Evolutionary conservation across 2,329 filamentous ascomycete genomes (phyloP).

Genomic region (Dichotomopilus funicola): DNA sequence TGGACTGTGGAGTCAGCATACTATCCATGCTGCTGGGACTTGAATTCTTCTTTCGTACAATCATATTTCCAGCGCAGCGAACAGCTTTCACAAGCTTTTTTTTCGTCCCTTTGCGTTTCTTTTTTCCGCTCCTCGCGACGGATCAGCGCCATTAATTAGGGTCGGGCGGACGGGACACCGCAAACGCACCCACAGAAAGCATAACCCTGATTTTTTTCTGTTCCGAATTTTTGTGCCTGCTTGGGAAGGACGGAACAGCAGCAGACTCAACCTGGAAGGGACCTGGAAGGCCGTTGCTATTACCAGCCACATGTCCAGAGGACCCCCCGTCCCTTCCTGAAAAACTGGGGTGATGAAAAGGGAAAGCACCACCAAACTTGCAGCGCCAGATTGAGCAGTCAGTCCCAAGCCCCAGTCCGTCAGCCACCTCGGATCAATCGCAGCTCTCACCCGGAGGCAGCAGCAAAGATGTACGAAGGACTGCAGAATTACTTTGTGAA

Average conservation of each 20-base stretch:
- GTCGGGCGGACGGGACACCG: not conserved
- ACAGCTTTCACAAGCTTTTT: no score
- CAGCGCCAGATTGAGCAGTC: constrained; percentile 13
- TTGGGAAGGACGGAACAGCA: no score
- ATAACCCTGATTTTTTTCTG: no score
- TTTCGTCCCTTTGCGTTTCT: no score
- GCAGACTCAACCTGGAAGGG: no score
- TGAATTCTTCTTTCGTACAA: constrained; percentile 2
- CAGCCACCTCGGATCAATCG: not conserved
- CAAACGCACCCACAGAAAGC: not conserved
- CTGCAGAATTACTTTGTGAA: no score
- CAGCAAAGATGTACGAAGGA: no score
- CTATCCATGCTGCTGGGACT: not conserved
- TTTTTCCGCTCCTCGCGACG: not conserved
- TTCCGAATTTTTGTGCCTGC: not conserved
- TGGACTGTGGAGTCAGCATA: not conserved
- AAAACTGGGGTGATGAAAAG: constrained; percentile 6
- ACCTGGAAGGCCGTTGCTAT: no score
- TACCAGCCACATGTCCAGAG: no score
- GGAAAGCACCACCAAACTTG: constrained; percentile 8
- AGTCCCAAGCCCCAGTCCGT: constrained; percentile 11
- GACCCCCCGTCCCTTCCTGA: no score
- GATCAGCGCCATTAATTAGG: constrained; percentile 3
- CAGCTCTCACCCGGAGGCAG: no score
- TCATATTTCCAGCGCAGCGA: not conserved